Evolutionary conservation across 768 basidiomycete species (phyloP).

Genomic region (Pisolithus tinctorius): DNA sequence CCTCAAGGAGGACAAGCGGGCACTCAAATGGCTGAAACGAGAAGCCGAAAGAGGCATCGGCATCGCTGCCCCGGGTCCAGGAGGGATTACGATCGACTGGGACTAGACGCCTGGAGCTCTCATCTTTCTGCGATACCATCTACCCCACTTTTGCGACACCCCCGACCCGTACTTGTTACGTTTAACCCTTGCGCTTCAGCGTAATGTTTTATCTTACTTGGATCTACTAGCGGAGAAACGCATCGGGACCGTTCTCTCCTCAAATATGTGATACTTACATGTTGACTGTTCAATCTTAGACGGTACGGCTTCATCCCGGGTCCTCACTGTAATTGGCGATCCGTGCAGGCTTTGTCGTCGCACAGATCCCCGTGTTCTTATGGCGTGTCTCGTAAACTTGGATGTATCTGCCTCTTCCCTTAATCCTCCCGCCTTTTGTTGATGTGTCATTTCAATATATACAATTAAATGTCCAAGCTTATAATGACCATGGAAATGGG

Average conservation of each 20-base stretch:
- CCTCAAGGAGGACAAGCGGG: constrained; percentile 73
- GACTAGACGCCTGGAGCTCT: constrained; percentile 30
- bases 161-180: background rate
- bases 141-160: background rate
- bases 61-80: constrained; percentile 54
- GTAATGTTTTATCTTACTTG: background rate
- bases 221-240: background rate
- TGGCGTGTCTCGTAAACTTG: background rate
- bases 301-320: background rate
- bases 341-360: background rate
- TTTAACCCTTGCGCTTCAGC: background rate
- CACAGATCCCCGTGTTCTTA: background rate
- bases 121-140: background rate
- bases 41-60: constrained; percentile 75
- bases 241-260: background rate
- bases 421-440: background rate
- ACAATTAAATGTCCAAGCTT: no score
- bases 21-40: constrained; percentile 71
- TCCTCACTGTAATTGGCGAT: background rate
- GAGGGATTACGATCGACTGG: constrained; percentile 76
- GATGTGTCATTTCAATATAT: no score
- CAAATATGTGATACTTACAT: background rate
- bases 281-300: background rate
- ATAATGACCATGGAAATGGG: no score
- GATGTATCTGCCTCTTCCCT: background rate